phyloP scores from a whole-genome alignment of 1,284 basidiomycete genomes.

The Ceratobasidium sp. region DNA sequence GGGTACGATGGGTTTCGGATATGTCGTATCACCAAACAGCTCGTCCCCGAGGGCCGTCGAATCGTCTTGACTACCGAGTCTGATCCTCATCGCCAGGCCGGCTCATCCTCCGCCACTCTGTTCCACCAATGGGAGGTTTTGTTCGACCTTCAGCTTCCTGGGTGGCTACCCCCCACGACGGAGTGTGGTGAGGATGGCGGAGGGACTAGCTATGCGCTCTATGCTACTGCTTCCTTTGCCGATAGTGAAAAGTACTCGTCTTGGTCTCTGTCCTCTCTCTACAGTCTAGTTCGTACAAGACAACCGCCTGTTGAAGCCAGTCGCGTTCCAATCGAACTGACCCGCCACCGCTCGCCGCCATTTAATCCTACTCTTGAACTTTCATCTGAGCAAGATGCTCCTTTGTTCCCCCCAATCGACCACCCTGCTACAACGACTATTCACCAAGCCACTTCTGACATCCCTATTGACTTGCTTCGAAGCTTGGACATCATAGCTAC shows the following conservation, averaged over 20 bases:
- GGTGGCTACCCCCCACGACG: conserved; percentile 74
- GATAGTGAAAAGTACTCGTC: conserved; percentile 46
- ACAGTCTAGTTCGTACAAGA: conserved; percentile 35
- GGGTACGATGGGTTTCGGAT: conserved; percentile 71
- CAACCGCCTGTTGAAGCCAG: conserved; percentile 27
- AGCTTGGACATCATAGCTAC: conserved; percentile 68
- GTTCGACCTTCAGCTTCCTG: conserved; percentile 75
- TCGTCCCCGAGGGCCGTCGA: conserved; percentile 56
- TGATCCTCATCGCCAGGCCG: conserved; percentile 25
- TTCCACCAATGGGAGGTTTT: conserved; percentile 69
- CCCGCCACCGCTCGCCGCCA: conserved; percentile 40
- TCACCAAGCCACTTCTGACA: conserved; percentile 42
- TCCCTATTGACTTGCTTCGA: conserved; percentile 62
- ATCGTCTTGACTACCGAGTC: conserved; percentile 66
- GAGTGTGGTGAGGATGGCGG: conserved; percentile 54
- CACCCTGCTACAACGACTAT: conserved; percentile 35
- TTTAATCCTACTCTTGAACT: conserved; percentile 20
- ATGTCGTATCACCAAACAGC: conserved; percentile 68
- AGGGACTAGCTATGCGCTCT: conserved; percentile 66
- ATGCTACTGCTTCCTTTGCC: conserved; percentile 67
- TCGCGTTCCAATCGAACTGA: conserved; percentile 40
- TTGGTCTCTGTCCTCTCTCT: conserved; percentile 33
- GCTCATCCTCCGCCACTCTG: conserved; percentile 59
- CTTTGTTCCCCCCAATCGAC: conserved; percentile 38
- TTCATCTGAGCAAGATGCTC: conserved; percentile 35